Conservation (phyloP, 225 moss, liverwort and hornwort species). For the Asterella californica region DNA sequence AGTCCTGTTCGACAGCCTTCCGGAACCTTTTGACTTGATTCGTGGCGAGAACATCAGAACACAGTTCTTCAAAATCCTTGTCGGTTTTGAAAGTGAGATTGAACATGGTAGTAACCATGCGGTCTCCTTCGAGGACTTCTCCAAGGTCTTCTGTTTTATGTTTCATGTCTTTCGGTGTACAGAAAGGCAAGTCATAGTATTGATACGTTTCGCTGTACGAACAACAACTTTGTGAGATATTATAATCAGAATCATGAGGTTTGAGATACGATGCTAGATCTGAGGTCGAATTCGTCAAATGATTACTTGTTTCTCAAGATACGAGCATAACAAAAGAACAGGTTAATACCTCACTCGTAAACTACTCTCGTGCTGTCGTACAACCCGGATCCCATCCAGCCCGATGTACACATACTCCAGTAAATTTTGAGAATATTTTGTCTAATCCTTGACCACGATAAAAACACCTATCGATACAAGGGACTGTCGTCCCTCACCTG, state of each 20-base stretch:
- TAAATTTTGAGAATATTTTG: background rate
- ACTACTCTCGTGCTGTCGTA: background rate
- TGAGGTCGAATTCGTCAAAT: background rate
- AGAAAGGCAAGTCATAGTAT: conserved; percentile 93
- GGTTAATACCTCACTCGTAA: too few relatives aligned
- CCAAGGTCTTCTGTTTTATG: conserved; percentile 92
- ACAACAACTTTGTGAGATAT: background rate
- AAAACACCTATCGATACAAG: background rate
- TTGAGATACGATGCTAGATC: background rate
- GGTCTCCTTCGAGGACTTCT: conserved; percentile 94
- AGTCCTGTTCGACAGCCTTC: conserved; percentile 83
- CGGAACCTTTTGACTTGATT: conserved; percentile 62
- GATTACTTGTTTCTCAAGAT: background rate
- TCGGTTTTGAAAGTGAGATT: conserved; percentile 73
- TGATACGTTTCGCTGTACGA: conserved; percentile 90
- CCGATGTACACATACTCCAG: background rate
- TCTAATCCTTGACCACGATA: background rate
- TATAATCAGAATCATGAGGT: background rate
- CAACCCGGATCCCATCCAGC: background rate
- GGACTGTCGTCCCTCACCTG: conserved; percentile 40
- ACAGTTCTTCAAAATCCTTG: conserved; percentile 61
- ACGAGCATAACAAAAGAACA: background rate
- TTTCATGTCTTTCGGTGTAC: conserved; percentile 55
- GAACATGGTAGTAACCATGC: conserved; percentile 88
- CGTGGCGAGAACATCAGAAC: conserved; percentile 45